phyloP scores from a whole-genome alignment of 108 stramenopile genomes.

The Asterionellopsis glacialis region DNA sequence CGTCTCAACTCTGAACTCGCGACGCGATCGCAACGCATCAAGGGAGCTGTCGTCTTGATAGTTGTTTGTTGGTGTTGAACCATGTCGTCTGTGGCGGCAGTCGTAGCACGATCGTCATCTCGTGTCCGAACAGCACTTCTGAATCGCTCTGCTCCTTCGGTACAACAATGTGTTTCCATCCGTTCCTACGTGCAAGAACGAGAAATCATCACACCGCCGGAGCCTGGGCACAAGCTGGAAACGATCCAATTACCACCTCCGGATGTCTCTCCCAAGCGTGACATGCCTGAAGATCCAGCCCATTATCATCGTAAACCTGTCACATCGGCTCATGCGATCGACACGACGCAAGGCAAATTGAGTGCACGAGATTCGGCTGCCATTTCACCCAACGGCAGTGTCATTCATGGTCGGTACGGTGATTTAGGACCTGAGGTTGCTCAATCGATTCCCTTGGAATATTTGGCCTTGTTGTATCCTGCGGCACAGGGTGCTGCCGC shows the following conservation, averaged over 20 bases:
- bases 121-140: too few relatives aligned
- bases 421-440: slow-evolving; percentile 38
- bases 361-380: slow-evolving; percentile 70
- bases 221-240: background rate
- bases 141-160: too few relatives aligned
- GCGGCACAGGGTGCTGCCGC: slow-evolving; percentile 83
- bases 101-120: too few relatives aligned
- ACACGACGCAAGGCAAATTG: slow-evolving; percentile 28
- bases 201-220: too few relatives aligned
- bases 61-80: too few relatives aligned
- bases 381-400: slow-evolving; percentile 51
- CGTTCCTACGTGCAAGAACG: too few relatives aligned
- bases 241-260: background rate
- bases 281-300: slow-evolving; percentile 31
- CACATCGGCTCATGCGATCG: slow-evolving; percentile 76
- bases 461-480: slow-evolving; percentile 73
- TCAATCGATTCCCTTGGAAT: slow-evolving; percentile 69
- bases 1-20: too few relatives aligned
- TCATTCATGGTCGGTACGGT: slow-evolving; percentile 73
- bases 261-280: background rate
- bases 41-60: too few relatives aligned
- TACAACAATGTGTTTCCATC: too few relatives aligned
- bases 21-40: too few relatives aligned
- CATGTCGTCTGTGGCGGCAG: too few relatives aligned
- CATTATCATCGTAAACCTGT: slow-evolving; percentile 52